Evolutionary conservation across 2,329 filamentous ascomycete species (phyloP).

Genomic region (Tolypocladium pustulatum): DNA sequence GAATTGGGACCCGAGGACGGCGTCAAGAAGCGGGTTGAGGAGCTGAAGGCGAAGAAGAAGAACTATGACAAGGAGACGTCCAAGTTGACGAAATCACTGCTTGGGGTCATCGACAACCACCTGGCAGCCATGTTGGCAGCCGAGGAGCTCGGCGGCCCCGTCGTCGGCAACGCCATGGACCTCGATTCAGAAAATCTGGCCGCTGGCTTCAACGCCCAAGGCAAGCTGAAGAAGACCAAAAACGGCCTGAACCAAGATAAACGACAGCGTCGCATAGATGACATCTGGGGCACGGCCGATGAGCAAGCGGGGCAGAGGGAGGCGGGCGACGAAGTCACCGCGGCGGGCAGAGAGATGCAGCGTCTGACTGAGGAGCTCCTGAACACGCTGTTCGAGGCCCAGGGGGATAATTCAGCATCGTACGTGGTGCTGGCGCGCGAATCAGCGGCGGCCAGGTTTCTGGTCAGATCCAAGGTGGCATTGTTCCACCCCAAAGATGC

Average conservation of each 20-base stretch:
- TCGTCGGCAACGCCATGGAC: slow-evolving; percentile 65
- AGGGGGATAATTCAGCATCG: slow-evolving; percentile 42
- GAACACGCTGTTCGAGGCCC: slow-evolving; percentile 44
- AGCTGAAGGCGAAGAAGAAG: slow-evolving; percentile 48
- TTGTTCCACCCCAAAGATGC: slow-evolving; percentile 57
- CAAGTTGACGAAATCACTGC: slow-evolving; percentile 51
- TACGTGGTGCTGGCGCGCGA: slow-evolving; percentile 51
- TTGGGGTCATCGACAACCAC: slow-evolving; percentile 59
- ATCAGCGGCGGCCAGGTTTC: slow-evolving; percentile 51
- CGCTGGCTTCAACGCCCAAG: slow-evolving; percentile 49
- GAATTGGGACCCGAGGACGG: slow-evolving; percentile 51
- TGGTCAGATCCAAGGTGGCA: slow-evolving; percentile 55
- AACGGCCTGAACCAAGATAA: slow-evolving; percentile 31
- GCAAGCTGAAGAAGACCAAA: slow-evolving; percentile 41
- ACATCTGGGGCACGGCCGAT: slow-evolving; percentile 43
- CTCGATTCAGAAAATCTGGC: slow-evolving; percentile 48
- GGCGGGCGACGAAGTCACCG: slow-evolving; percentile 35
- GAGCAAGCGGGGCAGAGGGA: slow-evolving; percentile 9
- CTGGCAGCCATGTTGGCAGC: slow-evolving; percentile 70
- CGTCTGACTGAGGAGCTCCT: slow-evolving; percentile 50
- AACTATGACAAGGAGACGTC: slow-evolving; percentile 51
- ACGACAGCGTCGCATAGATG: slow-evolving; percentile 50
- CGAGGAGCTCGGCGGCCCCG: slow-evolving; percentile 73
- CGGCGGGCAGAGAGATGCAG: slow-evolving; percentile 46
- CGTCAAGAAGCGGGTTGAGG: slow-evolving; percentile 49